Evolutionary conservation across 495 filamentous ascomycete genomes (phyloP), one percentile per base, ranked within the genome.

Genomic region (Tuber melanosporum): DNA sequence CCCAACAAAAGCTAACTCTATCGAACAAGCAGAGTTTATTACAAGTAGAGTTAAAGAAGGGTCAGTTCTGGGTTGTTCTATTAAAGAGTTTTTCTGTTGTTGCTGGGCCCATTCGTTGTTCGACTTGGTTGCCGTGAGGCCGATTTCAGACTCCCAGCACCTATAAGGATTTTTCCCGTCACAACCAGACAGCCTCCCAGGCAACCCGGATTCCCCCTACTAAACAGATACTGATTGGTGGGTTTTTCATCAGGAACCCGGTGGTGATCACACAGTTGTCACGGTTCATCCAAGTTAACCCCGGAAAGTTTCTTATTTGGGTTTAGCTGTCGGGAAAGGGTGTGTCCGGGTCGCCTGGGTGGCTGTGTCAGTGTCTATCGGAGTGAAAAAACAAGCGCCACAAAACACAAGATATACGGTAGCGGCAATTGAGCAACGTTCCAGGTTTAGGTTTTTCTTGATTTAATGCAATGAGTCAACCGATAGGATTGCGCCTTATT

Each of bases 401-500:
- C 77, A 78, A 49, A 72, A 36, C 15, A 57, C 15, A 66, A 32
- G 7, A 17, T 74, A 70, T 47, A 47, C 9, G 4, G 6, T 43
- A 22, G 78, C 73, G 73, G 77, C 78, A 20, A 62, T 70, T 43
- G 71, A 74, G 75, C 20, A 74, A 43, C 26, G 44, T 32, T 32
- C 57, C n/a, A 6, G 57, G 57, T 74, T 76, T 72, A 73, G 73
- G 70, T 76, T 49, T 49, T 74, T 49, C 74, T 79, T 76, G 71
- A 66, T 66, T 66, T 66, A 26, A 66, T 66, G 71, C 45, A 47
- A 73, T 80, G 78, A 80, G 78, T 80, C 78, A 80, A 80, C 78
- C 77, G 73, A 57, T 76, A 45, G 69, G 36, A 79, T 80, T 80
- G 62, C 71, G 77, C 78, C 77, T 80, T 80, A 80, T 80, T 80